These are phyloP conservation scores for Glebionis coronaria DNA, from an alignment of 129 eudicot species.

Conservation along the genomic window DNA sequence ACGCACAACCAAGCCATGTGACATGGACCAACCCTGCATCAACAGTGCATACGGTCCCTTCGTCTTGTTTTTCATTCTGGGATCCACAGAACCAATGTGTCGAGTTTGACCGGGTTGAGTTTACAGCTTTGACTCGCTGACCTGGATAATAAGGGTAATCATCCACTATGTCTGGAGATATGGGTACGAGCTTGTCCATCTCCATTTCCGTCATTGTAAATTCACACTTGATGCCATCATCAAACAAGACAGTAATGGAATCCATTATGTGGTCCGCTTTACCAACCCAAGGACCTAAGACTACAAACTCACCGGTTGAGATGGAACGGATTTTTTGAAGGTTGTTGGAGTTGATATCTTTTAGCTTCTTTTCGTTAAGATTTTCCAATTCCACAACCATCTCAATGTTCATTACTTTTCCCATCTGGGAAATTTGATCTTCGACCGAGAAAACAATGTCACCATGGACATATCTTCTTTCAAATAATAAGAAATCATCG, in stretches of 20 bases:
- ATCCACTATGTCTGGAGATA: constrained; percentile 62
- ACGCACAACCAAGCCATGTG: constrained; percentile 75
- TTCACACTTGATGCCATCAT: constrained; percentile 69
- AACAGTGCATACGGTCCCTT: constrained; percentile 66
- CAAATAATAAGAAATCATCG: constrained; percentile 84
- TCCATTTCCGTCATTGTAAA: constrained; percentile 42
- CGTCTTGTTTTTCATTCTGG: constrained; percentile 34
- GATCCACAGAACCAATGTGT: constrained; percentile 73
- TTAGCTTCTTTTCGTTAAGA: constrained; percentile 43
- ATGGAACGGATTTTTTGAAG: constrained; percentile 58
- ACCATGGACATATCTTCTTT: constrained; percentile 60
- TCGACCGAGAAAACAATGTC: constrained; percentile 51
- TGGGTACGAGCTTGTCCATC: constrained; percentile 46
- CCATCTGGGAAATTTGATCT: constrained; percentile 68
- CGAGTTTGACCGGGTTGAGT: constrained; percentile 40
- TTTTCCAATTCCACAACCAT: constrained; percentile 72
- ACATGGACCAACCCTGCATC: constrained; percentile 72
- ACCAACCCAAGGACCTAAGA: constrained; percentile 80
- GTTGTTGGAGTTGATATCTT: constrained; percentile 43
- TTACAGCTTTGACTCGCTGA: constrained; percentile 60
- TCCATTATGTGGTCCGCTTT: constrained; percentile 67
- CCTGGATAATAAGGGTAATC: constrained; percentile 91
- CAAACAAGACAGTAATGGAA: constrained; percentile 54
- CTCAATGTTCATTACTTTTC: constrained; percentile 53
- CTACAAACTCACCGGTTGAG: constrained; percentile 61